Percentiles rank a stretch among this genome's conserved stretches.
Evolutionary conservation across 805 yeast genomes (phyloP).

Genomic region (Wickerhamia fluorescens): DNA sequence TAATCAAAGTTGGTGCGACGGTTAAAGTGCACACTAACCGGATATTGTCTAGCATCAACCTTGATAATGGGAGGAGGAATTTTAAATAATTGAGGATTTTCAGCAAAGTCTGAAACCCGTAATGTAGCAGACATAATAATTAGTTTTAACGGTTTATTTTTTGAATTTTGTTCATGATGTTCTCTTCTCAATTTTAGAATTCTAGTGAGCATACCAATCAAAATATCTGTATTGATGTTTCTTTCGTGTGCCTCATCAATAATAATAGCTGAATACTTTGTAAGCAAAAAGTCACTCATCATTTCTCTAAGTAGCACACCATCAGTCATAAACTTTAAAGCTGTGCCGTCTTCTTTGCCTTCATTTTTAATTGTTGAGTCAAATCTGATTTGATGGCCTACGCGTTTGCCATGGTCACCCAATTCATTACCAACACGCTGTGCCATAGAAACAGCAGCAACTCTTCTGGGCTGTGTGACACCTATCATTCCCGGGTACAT

Average conservation of each 20-base stretch:
- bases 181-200: constrained; percentile 64
- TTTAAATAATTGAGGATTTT: constrained; percentile 61
- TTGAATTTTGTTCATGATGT: constrained; percentile 35
- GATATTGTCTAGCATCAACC: constrained; percentile 89
- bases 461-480: constrained; percentile 91
- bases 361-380: constrained; percentile 58
- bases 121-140: constrained; percentile 97
- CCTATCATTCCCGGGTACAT: constrained; percentile 86
- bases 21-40: constrained; percentile 88
- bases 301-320: constrained; percentile 91
- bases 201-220: constrained; percentile 91
- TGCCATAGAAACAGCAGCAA: constrained; percentile 91
- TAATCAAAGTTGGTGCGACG: constrained; percentile 72
- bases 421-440: constrained; percentile 69
- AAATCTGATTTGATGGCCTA: constrained; percentile 78
- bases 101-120: constrained; percentile 88
- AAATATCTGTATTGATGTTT: constrained; percentile 89
- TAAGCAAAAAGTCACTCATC: constrained; percentile 77
- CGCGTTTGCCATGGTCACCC: constrained; percentile 63
- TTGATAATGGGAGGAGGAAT: constrained; percentile 79
- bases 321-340: constrained; percentile 86
- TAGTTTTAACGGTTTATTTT: constrained; percentile 61
- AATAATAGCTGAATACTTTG: constrained; percentile 77
- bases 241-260: constrained; percentile 99
- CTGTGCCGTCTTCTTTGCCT: constrained; percentile 43